phyloP scores from a whole-genome alignment of 805 yeast species.

The Lipomyces yamadae region DNA sequence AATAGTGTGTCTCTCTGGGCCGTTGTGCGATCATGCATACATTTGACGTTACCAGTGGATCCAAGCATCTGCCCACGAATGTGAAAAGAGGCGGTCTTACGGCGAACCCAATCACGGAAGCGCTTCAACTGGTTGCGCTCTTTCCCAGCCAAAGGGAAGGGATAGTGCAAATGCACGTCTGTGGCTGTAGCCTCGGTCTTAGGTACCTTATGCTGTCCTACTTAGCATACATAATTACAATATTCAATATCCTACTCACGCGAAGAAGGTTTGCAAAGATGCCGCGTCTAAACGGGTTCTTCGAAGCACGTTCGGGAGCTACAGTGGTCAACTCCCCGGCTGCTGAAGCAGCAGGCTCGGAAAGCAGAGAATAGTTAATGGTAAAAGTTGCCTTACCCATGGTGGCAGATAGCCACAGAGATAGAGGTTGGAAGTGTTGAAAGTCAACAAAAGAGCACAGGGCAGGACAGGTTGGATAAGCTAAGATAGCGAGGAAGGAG shows the following conservation, averaged over 20 bases:
- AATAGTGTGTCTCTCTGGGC: background rate
- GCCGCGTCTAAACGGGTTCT: background rate
- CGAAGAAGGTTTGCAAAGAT: background rate
- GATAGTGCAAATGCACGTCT: background rate
- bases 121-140: background rate
- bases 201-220: background rate
- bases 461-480: background rate
- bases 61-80: background rate
- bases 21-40: background rate
- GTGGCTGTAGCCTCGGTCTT: background rate
- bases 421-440: background rate
- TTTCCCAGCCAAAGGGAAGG: background rate
- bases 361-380: background rate
- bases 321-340: background rate
- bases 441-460: background rate
- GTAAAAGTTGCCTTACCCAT: background rate
- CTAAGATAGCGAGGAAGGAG: background rate
- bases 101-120: background rate
- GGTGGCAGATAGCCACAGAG: background rate
- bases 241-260: background rate
- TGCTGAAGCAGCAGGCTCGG: background rate
- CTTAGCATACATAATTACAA: background rate
- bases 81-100: background rate
- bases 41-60: background rate
- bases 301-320: background rate